Percentiles rank a stretch among this genome's conserved stretches.
Evolutionary conservation across 2,329 filamentous ascomycete genomes (phyloP).

Genomic region (Colletotrichum spinosum): DNA sequence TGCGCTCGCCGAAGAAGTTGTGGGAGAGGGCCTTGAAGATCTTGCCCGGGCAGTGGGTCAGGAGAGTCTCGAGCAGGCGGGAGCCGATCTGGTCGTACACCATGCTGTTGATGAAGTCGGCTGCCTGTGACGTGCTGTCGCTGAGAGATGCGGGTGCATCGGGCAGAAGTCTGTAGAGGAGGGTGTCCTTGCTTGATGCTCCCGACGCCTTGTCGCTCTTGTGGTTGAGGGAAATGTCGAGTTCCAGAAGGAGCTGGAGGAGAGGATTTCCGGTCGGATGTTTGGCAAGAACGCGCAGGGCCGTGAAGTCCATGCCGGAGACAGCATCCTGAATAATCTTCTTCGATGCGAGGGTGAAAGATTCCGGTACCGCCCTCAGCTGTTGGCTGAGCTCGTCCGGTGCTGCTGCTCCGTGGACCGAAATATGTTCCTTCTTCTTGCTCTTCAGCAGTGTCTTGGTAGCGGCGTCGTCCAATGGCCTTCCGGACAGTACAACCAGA

Average conservation of each 20-base stretch:
- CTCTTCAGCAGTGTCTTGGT: slow-evolving; percentile 85
- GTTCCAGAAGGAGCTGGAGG: slow-evolving; percentile 87
- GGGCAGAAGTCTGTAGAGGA: slow-evolving; percentile 83
- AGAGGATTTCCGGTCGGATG: slow-evolving; percentile 94
- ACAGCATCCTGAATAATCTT: slow-evolving; percentile 86
- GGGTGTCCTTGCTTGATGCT: slow-evolving; percentile 55
- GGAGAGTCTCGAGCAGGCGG: slow-evolving; percentile 87
- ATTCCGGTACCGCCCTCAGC: slow-evolving; percentile 76
- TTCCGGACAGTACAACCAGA: slow-evolving; percentile 85
- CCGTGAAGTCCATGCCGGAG: slow-evolving; percentile 79
- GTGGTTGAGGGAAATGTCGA: slow-evolving; percentile 82
- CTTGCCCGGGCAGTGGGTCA: slow-evolving; percentile 84
- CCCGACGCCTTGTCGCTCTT: slow-evolving; percentile 71
- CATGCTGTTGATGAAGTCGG: slow-evolving; percentile 84
- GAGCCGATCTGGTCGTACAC: slow-evolving; percentile 93
- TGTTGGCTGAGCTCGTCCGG: slow-evolving; percentile 50
- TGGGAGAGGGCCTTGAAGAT: slow-evolving; percentile 90
- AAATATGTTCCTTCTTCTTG: slow-evolving; percentile 89
- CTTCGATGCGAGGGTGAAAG: slow-evolving; percentile 80
- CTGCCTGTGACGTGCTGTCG: slow-evolving; percentile 78
- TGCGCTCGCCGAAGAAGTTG: slow-evolving; percentile 81
- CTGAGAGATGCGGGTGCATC: slow-evolving; percentile 77
- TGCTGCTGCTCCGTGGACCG: slow-evolving; percentile 65
- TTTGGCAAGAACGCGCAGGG: slow-evolving; percentile 84
- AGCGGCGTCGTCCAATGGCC: slow-evolving; percentile 77